Evolutionary conservation across 176 grass and related monocot genomes (phyloP), one percentile per base, ranked within the genome.

Genomic region (Musa itinerans): DNA sequence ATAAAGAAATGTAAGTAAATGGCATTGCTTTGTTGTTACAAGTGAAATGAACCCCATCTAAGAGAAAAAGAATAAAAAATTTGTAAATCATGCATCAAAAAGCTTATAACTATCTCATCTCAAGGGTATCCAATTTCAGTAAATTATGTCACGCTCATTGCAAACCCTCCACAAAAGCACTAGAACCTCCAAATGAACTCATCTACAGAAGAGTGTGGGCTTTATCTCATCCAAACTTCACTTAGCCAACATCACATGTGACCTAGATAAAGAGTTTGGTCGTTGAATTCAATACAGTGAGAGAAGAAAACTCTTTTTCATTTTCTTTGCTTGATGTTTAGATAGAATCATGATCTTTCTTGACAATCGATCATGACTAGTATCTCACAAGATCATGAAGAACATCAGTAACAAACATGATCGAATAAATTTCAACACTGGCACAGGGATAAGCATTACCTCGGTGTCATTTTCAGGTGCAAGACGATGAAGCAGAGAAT

Each of bases 401-500:
- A 26, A 26, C 64, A 69, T 50, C 27, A 54, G 15, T 51, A 21
- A 21, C 71, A 69, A 84, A 81, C 52, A 29, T 43, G 9, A 55
- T 43, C 4, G 9, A 27, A 25, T 25, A 6, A 48, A 79, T 17
- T 21, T 10, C 22, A 14, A 79, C 10, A 11, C 50, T 73, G 48
- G 27, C 25, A 17, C 10, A 29, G 8, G 21, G 13, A 63, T 50
- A 9, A 26, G 56, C 19, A 72, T 80, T 52, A 80, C 78, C 78
- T 72, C 78, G 53, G 8, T 67, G 11, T 87, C 85, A 20, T 74
- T 23, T 15, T 65, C 84, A 83, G 34, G 64, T 66, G 84, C 83
- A 78, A 12, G 76, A 53, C 25, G 79, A 72, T 14, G 83, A 10
- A 43, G 79, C 24, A 51, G 69, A 79, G 84, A 80, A 20, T 80